Conservation (phyloP, 2,329 filamentous ascomycete species). For the Beauveria pseudobassiana region DNA sequence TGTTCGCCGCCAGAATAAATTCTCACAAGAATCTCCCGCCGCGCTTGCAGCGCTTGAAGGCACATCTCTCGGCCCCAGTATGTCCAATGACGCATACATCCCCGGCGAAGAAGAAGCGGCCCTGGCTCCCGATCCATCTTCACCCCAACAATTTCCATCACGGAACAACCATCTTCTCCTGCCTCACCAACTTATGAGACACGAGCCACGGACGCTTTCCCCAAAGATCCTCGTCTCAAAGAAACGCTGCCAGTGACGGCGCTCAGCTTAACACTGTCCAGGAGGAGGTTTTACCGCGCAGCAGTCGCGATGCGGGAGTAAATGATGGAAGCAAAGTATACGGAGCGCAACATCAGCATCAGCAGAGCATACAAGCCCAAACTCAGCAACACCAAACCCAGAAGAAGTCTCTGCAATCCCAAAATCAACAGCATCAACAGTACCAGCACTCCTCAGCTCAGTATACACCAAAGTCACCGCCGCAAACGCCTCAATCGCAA, state of each 20-base stretch:
- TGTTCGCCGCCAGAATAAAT: constrained; percentile 41
- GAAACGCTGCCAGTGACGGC: constrained; percentile 27
- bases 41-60: constrained; percentile 41
- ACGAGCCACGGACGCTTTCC: constrained; percentile 29
- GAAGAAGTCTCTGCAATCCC: constrained; percentile 12
- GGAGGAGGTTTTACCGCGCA: constrained; percentile 14
- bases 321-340: constrained; percentile 11
- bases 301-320: not conserved
- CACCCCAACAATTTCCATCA: constrained; percentile 37
- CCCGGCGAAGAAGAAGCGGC: constrained; percentile 26
- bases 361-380: not conserved
- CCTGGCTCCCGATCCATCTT: constrained; percentile 27
- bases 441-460: constrained; percentile 12
- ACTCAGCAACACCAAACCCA: constrained; percentile 19
- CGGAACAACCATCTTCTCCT: constrained; percentile 55
- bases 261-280: constrained; percentile 34
- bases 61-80: constrained; percentile 26
- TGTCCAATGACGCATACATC: constrained; percentile 16
- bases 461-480: constrained; percentile 19
- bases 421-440: constrained; percentile 8
- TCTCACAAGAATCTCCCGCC: constrained; percentile 35
- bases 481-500: constrained; percentile 16
- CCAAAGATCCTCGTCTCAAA: constrained; percentile 48
- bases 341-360: constrained; percentile 18
- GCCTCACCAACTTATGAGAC: constrained; percentile 30